Base-by-base conservation (phyloP, 495 filamentous ascomycete species). In the Physcia stellaris region DNA sequence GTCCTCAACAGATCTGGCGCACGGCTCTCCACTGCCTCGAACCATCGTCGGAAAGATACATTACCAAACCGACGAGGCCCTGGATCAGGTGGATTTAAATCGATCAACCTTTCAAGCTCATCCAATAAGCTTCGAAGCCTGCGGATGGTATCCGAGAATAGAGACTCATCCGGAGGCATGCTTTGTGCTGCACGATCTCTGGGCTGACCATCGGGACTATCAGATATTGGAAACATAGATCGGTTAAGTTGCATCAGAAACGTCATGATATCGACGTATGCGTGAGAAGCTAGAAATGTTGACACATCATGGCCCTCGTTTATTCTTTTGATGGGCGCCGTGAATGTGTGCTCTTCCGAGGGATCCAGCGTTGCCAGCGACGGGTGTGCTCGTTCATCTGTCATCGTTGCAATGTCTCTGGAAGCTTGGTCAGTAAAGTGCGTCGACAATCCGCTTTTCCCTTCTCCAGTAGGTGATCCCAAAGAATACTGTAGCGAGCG, bases 11-110 rank as follows among this genome's bases (percentile, higher is more conserved):
- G 62, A 10, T 43, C 60, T 2, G 67, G 50, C 1, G 66, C 60
- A 17, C 77, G 62, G 36, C 68, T 63, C 39, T 78, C 74, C 21
- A 88, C 63, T 10, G 83, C 52, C 40, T 73, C 58, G 52, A 80
- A 69, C 86, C 87, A 99, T 46, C 63, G 80, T 16, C 86, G 68
- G 56, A 94, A 96, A 45, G 78, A 82, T 29, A 83, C 60, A 55
- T 99, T 96, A 4, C 92, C 90, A 54, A 95, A 99, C 37, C 90
- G 66, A 22, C 90, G 64, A 9, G 87, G 86, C 17, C 88, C 86
- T 11, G 69, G 67, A 49, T 93, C 81, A 5, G 86, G 86, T 6
- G 88, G 90, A 4, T 73, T 78, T 54, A 86, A 77, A 3, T 79
- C 71, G 31, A 93, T 75, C 19, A 88, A 71, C 3, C 58, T 62